These are phyloP conservation scores for Suhomyces emberorum DNA, from an alignment of 805 yeast genomes.

Conservation along the genomic window DNA sequence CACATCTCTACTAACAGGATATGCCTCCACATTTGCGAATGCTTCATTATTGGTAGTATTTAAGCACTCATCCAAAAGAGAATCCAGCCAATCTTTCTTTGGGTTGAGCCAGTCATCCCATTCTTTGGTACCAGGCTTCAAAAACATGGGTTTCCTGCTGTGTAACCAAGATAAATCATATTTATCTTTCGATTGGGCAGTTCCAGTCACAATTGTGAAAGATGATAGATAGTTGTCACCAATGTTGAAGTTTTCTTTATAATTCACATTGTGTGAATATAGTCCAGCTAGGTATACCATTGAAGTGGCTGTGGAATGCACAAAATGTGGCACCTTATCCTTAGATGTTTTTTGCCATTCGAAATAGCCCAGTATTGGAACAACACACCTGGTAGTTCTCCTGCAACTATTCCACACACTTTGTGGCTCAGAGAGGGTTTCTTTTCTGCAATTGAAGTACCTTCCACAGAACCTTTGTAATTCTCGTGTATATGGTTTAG, in stretches of 20 bases:
- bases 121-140: slow-evolving; percentile 54
- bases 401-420: slow-evolving; percentile 57
- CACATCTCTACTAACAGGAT: slow-evolving; percentile 57
- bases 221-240: slow-evolving; percentile 33
- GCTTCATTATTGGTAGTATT: slow-evolving; percentile 30
- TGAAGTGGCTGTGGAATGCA: slow-evolving; percentile 49
- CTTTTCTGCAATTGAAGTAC: slow-evolving; percentile 74
- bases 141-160: slow-evolving; percentile 70
- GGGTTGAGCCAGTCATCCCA: slow-evolving; percentile 67
- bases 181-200: slow-evolving; percentile 46
- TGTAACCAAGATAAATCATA: slow-evolving; percentile 66
- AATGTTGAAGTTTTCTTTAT: slow-evolving; percentile 17
- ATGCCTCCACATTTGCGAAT: slow-evolving; percentile 43
- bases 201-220: slow-evolving; percentile 72
- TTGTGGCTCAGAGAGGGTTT: slow-evolving; percentile 47
- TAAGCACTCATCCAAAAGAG: slow-evolving; percentile 38
- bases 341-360: slow-evolving; percentile 61
- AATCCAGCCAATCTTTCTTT: slow-evolving; percentile 32
- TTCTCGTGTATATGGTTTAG: slow-evolving; percentile 27
- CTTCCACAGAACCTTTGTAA: slow-evolving; percentile 37
- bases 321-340: slow-evolving; percentile 61
- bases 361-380: slow-evolving; percentile 80
- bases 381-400: slow-evolving; percentile 58
- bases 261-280: slow-evolving; percentile 35
- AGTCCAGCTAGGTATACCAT: slow-evolving; percentile 62